Evolutionary conservation across 176 grass and related monocot genomes (phyloP).

Genomic region (Avena sativa): DNA sequence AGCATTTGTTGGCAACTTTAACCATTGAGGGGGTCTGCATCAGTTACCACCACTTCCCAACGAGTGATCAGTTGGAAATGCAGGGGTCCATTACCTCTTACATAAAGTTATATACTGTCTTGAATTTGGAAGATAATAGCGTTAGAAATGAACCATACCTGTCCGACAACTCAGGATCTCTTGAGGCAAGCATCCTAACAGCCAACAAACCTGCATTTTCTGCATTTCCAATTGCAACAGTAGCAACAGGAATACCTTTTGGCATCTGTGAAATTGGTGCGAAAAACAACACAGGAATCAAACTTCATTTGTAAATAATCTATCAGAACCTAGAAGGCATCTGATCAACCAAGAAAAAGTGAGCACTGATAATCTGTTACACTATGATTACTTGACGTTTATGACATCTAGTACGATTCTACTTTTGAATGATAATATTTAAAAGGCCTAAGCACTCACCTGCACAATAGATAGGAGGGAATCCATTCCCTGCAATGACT

Average conservation of each 20-base stretch:
- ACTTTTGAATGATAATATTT: conserved; percentile 29
- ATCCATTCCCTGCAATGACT: conserved; percentile 68
- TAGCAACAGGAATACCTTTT: conserved; percentile 86
- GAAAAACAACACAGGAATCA: conserved; percentile 22
- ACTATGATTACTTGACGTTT: neutral
- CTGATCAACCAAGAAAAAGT: neutral
- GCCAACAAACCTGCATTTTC: conserved; percentile 89
- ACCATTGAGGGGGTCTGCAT: neutral
- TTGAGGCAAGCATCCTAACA: conserved; percentile 61
- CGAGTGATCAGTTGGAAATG: neutral
- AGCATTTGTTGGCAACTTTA: neutral
- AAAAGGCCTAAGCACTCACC: conserved; percentile 47
- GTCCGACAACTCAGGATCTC: conserved; percentile 69
- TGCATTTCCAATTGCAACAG: conserved; percentile 78
- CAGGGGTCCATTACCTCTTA: neutral
- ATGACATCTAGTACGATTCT: conserved; percentile 9
- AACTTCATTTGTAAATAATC: conserved; percentile 26
- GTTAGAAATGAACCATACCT: conserved; percentile 47
- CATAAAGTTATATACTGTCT: neutral
- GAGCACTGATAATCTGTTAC: neutral
- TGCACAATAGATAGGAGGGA: conserved; percentile 97
- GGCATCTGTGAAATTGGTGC: conserved; percentile 67
- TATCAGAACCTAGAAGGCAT: conserved; percentile 21
- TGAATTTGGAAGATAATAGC: conserved; percentile 19
- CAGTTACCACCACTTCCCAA: conserved; percentile 14